phyloP scores from a whole-genome alignment of 352 stramenopile species.

The Paralagenidium karlingii region DNA sequence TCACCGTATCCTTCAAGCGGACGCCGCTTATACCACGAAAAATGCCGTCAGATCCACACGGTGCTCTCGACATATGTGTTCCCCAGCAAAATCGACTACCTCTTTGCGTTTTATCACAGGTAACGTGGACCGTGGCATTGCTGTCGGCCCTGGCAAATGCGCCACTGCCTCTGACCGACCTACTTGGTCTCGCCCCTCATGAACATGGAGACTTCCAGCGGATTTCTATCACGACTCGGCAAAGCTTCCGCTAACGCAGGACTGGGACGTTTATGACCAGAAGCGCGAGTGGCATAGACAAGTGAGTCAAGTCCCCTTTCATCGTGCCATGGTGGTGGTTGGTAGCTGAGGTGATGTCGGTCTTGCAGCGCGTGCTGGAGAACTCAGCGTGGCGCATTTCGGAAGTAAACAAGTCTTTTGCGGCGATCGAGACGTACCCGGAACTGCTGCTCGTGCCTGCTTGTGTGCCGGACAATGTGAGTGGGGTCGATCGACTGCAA shows the following conservation, averaged over 20 bases:
- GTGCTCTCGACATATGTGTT: conserved; percentile 77
- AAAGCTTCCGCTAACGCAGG: conserved; percentile 31
- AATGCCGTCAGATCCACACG: conserved; percentile 35
- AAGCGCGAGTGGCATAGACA: conserved; percentile 59
- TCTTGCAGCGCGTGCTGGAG: conserved; percentile 34
- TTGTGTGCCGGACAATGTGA: conserved; percentile 79
- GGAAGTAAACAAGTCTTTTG: no score
- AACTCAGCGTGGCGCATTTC: conserved; percentile 52
- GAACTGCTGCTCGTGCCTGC: conserved; percentile 87
- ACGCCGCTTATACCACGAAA: neutral
- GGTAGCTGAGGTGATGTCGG: no score
- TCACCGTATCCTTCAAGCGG: neutral
- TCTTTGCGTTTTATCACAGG: conserved; percentile 78
- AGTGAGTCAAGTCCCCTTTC: neutral
- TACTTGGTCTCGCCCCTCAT: neutral
- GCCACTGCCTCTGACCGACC: neutral
- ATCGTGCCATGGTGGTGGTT: neutral
- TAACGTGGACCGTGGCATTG: conserved; percentile 7
- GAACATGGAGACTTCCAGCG: conserved; percentile 20
- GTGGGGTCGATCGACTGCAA: neutral
- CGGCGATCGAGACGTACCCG: no score
- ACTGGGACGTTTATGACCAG: conserved; percentile 59
- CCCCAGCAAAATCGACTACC: conserved; percentile 67
- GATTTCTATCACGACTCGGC: conserved; percentile 29
- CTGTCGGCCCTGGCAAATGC: neutral